Conservation (phyloP, 306 rosid genomes). For the Cucurbita pepo region DNA sequence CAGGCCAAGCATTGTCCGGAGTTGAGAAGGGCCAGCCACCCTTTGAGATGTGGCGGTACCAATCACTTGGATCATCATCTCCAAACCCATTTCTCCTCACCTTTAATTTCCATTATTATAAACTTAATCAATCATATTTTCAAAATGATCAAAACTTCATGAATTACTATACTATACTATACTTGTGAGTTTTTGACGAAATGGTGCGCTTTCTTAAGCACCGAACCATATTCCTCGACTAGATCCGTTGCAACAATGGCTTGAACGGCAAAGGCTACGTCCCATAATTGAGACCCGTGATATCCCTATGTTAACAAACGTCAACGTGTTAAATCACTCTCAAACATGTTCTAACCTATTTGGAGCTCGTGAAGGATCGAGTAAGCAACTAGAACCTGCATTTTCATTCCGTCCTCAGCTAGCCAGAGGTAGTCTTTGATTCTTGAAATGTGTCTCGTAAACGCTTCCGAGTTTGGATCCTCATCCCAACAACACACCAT, state of each 20-base stretch:
- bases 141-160: background rate
- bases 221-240: slow-evolving; percentile 29
- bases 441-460: slow-evolving; percentile 46
- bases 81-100: slow-evolving; percentile 22
- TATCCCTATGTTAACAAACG: slow-evolving; percentile 26
- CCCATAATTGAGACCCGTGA: slow-evolving; percentile 70
- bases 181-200: slow-evolving; percentile 49
- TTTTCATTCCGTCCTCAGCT: slow-evolving; percentile 87
- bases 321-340: no score
- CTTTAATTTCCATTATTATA: slow-evolving; percentile 3
- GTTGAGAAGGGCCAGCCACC: slow-evolving; percentile 84
- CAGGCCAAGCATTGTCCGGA: slow-evolving; percentile 54
- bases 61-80: slow-evolving; percentile 10
- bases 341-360: no score
- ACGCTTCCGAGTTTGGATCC: slow-evolving; percentile 53
- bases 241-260: slow-evolving; percentile 46
- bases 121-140: background rate
- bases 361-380: no score
- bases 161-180: background rate
- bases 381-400: slow-evolving; percentile 34
- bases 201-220: slow-evolving; percentile 41
- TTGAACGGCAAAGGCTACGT: slow-evolving; percentile 46
- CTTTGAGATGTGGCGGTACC: slow-evolving; percentile 53
- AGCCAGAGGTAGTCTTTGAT: slow-evolving; percentile 73
- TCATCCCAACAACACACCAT: slow-evolving; percentile 80